These are phyloP conservation scores for Talaromyces sp. DNA, from an alignment of 2,329 filamentous ascomycete genomes.

Conservation along the genomic window DNA sequence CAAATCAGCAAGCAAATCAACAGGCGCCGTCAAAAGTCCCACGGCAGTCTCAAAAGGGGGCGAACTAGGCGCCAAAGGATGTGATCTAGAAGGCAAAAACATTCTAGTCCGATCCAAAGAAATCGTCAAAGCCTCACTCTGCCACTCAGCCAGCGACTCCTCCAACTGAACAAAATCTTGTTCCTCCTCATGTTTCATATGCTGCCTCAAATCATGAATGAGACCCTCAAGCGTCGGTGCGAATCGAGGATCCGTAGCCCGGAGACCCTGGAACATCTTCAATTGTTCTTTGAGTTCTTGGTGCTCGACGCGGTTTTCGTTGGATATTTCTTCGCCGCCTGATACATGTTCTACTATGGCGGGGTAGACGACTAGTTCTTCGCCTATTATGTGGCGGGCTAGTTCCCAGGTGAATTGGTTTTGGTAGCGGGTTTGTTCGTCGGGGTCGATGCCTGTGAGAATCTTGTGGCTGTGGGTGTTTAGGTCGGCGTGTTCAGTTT, in stretches of 20 bases:
- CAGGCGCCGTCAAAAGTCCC: slow-evolving; percentile 58
- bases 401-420: slow-evolving; percentile 59
- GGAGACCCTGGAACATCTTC: slow-evolving; percentile 54
- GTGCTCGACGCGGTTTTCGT: slow-evolving; percentile 54
- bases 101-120: slow-evolving; percentile 57
- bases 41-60: slow-evolving; percentile 61
- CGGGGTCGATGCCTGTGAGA: slow-evolving; percentile 43
- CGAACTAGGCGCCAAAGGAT: slow-evolving; percentile 54
- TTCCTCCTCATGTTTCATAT: slow-evolving; percentile 57
- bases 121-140: slow-evolving; percentile 43
- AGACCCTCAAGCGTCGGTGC: slow-evolving; percentile 47
- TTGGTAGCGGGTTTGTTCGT: slow-evolving; percentile 50
- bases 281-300: slow-evolving; percentile 57
- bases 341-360: slow-evolving; percentile 54
- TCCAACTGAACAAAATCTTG: slow-evolving; percentile 55
- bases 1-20: slow-evolving; percentile 59
- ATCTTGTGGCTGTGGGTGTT: slow-evolving; percentile 49
- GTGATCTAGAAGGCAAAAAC: slow-evolving; percentile 56
- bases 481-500: slow-evolving; percentile 47
- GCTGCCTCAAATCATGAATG: slow-evolving; percentile 46
- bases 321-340: slow-evolving; percentile 49
- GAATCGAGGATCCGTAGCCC: slow-evolving; percentile 46
- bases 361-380: slow-evolving; percentile 59
- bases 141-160: slow-evolving; percentile 36
- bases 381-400: slow-evolving; percentile 54